Evolutionary conservation across 495 filamentous ascomycete species (phyloP), one percentile per base, ranked within the genome.

Genomic region (Parathielavia hyrcaniae): DNA sequence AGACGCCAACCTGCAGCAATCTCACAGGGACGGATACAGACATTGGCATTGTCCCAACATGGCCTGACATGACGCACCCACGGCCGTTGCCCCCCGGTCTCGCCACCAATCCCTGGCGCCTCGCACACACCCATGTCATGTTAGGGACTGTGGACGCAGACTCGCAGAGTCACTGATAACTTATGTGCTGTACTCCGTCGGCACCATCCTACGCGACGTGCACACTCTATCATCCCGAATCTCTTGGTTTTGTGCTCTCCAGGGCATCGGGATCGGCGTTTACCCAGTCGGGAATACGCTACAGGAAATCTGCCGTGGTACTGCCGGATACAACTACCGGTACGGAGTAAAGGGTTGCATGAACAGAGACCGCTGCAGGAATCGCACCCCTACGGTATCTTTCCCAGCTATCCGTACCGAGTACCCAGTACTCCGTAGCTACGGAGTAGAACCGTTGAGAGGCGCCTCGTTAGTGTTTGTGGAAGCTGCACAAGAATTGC

Each of bases 201-300:
- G 17, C 6, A 43, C 40, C 26, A 55, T 44, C 50, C 44, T 50
- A 50, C 36, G 6, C n/a, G 13, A 10, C 17, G 46, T 35, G 22
- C 4, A 13, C n/a, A n/a, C n/a, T 44, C 30, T 52, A 39, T 53
- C 56, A 50, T 55, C 58, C 47, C 47, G 53, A 38, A 39, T 50
- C 22, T 54, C 10, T 34, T 38, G 46, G 38, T 41, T 41, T 45
- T 36, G 38, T 14, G 32, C 11, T 38, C 10, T 20, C 54, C 35
- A 14, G 43, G 45, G 45, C 38, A 36, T 49, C 43, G 50, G 50
- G 58, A 60, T 60, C 58, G 35, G 50, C 58, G 45, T 41, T 39
- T 38, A 30, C 26, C 16, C 8, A 40, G 36, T 1, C 13, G 26
- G 44, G 19, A 17, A 44, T 20, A 30, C n/a, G n/a, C n/a, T 11